Conservation (phyloP, 2,329 filamentous ascomycete species). For the Cryphonectria nitschkei region DNA sequence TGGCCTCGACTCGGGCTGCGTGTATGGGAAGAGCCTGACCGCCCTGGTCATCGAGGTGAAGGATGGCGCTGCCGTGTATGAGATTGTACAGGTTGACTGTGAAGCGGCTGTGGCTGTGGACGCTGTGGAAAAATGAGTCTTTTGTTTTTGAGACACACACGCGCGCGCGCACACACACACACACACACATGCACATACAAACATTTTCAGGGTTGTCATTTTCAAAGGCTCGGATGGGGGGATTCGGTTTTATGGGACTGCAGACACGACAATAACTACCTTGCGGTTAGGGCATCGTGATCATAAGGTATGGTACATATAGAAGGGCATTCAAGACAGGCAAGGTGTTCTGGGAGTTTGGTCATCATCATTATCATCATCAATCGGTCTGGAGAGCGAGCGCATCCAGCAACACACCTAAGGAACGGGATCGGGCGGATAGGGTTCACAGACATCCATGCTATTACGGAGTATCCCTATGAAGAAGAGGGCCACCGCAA, state of each 20-base stretch:
- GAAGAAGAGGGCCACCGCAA: neutral
- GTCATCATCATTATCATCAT: neutral
- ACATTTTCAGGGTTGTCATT: neutral
- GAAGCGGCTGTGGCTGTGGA: slow-evolving; percentile 20
- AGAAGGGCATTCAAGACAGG: neutral
- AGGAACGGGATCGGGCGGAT: neutral
- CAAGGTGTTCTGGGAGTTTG: neutral
- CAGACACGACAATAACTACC: neutral
- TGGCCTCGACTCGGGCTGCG: slow-evolving; percentile 84
- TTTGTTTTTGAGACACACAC: neutral
- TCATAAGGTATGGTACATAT: neutral
- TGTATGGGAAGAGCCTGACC: slow-evolving; percentile 73
- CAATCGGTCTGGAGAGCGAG: neutral
- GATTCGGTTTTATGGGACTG: neutral
- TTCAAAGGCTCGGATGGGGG: neutral
- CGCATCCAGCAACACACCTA: neutral
- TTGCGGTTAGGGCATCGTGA: neutral
- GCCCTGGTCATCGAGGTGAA: slow-evolving; percentile 72
- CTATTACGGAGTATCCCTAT: neutral
- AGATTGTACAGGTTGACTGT: slow-evolving; percentile 48
- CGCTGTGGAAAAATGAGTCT: neutral
- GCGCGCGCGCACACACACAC: too few relatives aligned
- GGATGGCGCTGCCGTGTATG: slow-evolving; percentile 40
- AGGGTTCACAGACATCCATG: neutral
- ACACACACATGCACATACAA: too few relatives aligned